Evolutionary conservation across 306 rosid species (phyloP), one percentile per base, ranked within the genome.

Genomic region (Cucumis melo): DNA sequence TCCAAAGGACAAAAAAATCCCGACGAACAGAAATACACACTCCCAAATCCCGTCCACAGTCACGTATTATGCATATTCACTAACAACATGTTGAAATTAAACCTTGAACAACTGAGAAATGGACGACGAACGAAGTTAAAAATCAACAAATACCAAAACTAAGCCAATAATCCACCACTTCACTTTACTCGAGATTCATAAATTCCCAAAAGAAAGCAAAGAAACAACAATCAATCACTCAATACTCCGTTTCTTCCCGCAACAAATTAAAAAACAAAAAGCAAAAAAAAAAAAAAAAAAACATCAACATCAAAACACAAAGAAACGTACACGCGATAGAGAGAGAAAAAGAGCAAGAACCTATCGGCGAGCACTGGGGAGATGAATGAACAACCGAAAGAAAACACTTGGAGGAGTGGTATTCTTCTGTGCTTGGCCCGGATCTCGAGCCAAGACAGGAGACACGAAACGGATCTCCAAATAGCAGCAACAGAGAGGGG

Each of bases 371-470:
- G 77, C 57, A 53, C 61, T 72, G 53, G 82, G 17, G 9, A 19
- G 76, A 76, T 17, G 78, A 60, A 9, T 39, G 83, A 86, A 86
- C 61, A 86, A 86, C 61, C 84, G 50, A 77, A 20, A 84, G 84
- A 70, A 46, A 23, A 23, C 58, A 61, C 83, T 48, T 65, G 72
- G 54, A 10, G 73, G 81, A 84, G 84, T 54, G 73, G 16, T 80
- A 82, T 73, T 72, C 79, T 71, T 79, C 88, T 79, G 89, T 84
- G 77, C 92, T 88, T 88, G 88, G 89, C 92, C 86, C 89, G 88
- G 92, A 88, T 86, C 92, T 88, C 92, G 92, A 88, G 92, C 92
- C 92, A 88, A 88, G 89, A 84, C 89, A 84, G 89, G 85, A 85
- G 85, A 82, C 80, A 77, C 79, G 72, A 83, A 62, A 50, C 75